These are phyloP conservation scores for Pseudofabraea citricarpa DNA, from an alignment of 2,329 filamentous ascomycete species.

Conservation along the genomic window DNA sequence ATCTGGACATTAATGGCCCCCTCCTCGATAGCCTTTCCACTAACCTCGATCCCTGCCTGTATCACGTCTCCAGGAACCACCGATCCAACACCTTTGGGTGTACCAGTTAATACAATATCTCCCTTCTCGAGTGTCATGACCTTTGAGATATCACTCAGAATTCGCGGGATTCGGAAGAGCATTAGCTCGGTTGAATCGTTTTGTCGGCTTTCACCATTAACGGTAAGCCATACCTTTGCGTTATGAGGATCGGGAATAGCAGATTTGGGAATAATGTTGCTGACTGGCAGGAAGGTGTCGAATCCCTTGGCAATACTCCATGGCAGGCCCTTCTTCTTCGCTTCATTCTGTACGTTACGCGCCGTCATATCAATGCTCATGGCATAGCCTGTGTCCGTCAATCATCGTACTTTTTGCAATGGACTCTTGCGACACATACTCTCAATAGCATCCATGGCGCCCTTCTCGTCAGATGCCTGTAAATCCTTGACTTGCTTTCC, in stretches of 20 bases:
- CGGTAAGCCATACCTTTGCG: slow-evolving; percentile 77
- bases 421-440: slow-evolving; percentile 41
- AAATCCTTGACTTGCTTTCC: slow-evolving; percentile 76
- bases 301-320: slow-evolving; percentile 98
- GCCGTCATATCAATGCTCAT: slow-evolving; percentile 97
- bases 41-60: slow-evolving; percentile 73
- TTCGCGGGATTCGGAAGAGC: slow-evolving; percentile 84
- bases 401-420: neutral
- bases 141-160: slow-evolving; percentile 85
- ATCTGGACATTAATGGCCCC: slow-evolving; percentile 80
- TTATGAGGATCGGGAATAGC: slow-evolving; percentile 83
- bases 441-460: slow-evolving; percentile 77
- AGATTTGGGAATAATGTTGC: slow-evolving; percentile 72
- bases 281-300: slow-evolving; percentile 92
- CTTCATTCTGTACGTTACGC: slow-evolving; percentile 91
- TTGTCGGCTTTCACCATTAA: slow-evolving; percentile 77
- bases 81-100: slow-evolving; percentile 88
- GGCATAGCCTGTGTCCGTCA: slow-evolving; percentile 63
- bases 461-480: slow-evolving; percentile 65
- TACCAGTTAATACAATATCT: slow-evolving; percentile 93
- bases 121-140: slow-evolving; percentile 93
- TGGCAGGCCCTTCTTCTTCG: slow-evolving; percentile 92
- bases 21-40: slow-evolving; percentile 79
- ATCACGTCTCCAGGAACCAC: slow-evolving; percentile 85
- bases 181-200: slow-evolving; percentile 88